Percentiles rank a stretch among this genome's conserved stretches.
phyloP scores from a whole-genome alignment of 2,329 filamentous ascomycete genomes.

The Botrytis squamosa region DNA sequence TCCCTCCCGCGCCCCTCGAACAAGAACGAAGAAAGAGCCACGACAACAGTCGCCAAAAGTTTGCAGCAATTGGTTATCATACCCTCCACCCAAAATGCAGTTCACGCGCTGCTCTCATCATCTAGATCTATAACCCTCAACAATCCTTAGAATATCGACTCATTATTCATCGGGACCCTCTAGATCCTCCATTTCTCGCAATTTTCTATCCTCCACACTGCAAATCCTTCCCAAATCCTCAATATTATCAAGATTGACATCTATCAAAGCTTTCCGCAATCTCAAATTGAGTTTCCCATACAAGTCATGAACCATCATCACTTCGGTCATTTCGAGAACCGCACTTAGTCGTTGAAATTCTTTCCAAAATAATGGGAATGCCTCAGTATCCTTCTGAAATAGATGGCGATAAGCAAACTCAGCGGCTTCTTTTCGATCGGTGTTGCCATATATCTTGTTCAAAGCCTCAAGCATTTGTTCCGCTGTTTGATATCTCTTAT shows the following conservation, averaged over 20 bases:
- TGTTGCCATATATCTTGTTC: not conserved
- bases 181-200: not conserved
- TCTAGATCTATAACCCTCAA: fast-evolving
- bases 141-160: not conserved
- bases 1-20: no score
- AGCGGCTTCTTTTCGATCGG: not conserved
- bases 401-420: not conserved
- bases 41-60: not conserved
- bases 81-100: not conserved
- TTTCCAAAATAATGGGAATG: no score
- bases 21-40: not conserved
- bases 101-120: not conserved
- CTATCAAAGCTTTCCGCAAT: not conserved
- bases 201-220: not conserved
- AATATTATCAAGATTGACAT: not conserved
- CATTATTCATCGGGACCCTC: not conserved
- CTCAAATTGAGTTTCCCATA: not conserved
- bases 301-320: not conserved
- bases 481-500: not conserved
- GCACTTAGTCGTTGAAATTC: not conserved
- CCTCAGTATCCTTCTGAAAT: not conserved
- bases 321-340: not conserved
- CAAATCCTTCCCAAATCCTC: not conserved
- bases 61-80: not conserved
- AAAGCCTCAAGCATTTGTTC: not conserved